A percentile compares a stretch with the other conserved stretches of the same genome.
These are phyloP conservation scores for Diaporthe citrichinensis DNA, from an alignment of 2,329 filamentous ascomycete species.

Conservation along the genomic window DNA sequence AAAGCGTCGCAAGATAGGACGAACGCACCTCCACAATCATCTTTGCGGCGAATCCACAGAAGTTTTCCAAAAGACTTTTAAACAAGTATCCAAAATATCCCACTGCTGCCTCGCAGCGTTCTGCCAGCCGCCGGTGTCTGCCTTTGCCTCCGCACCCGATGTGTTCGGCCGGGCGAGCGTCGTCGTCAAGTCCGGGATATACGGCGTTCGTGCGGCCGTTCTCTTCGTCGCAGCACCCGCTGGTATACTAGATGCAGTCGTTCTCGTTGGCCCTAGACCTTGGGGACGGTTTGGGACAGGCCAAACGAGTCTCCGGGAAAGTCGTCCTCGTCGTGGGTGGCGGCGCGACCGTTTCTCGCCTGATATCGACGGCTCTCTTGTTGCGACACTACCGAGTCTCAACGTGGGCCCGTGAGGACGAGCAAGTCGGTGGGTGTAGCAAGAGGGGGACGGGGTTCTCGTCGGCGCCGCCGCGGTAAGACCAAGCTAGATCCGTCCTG, in stretches of 20 bases:
- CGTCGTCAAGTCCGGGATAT: background rate
- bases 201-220: background rate
- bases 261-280: background rate
- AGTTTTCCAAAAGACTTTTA: background rate
- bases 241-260: background rate
- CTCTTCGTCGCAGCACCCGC: background rate
- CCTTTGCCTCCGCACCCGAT: background rate
- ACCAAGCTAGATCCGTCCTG: slow-evolving; percentile 9
- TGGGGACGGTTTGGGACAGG: background rate
- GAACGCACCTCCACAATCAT: slow-evolving; percentile 55
- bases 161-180: background rate
- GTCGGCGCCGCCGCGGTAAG: background rate
- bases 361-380: background rate
- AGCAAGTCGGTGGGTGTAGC: background rate
- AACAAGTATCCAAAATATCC: slow-evolving; percentile 22
- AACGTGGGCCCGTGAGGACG: background rate
- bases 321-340: background rate
- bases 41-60: slow-evolving; percentile 40
- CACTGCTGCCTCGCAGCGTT: slow-evolving; percentile 30
- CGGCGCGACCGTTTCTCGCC: background rate
- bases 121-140: slow-evolving; percentile 11
- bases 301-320: background rate
- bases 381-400: background rate
- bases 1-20: background rate
- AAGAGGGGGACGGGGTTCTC: slow-evolving; percentile 11